Evolutionary conservation across 352 stramenopile genomes (phyloP).

Genomic region (Pythium chondricola): DNA sequence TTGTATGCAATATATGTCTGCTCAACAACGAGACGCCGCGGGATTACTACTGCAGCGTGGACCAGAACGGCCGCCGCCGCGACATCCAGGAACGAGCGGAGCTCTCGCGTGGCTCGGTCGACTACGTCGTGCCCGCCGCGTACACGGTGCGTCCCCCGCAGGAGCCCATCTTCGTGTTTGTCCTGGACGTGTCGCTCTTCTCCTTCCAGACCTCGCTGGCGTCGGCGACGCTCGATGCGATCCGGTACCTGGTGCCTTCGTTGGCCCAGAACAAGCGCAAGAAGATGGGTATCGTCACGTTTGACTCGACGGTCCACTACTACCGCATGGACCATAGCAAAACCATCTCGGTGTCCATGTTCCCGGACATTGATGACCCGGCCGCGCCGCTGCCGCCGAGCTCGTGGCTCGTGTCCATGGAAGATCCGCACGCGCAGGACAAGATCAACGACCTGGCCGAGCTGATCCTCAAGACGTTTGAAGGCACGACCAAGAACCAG

Average conservation of each 20-base stretch:
- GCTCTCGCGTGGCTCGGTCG: slow-evolving; percentile 75
- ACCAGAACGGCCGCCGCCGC: slow-evolving; percentile 77
- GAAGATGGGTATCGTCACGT: slow-evolving; percentile 87
- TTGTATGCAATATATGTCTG: slow-evolving; percentile 87
- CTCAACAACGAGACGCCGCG: slow-evolving; percentile 79
- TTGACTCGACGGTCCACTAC: slow-evolving; percentile 80
- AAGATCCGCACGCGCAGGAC: slow-evolving; percentile 60
- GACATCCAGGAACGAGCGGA: slow-evolving; percentile 77
- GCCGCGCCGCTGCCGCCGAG: slow-evolving; percentile 59
- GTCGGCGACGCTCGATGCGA: slow-evolving; percentile 54
- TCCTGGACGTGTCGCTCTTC: slow-evolving; percentile 83
- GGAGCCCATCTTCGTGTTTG: slow-evolving; percentile 84
- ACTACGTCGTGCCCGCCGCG: slow-evolving; percentile 77
- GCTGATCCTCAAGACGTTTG: slow-evolving; percentile 63
- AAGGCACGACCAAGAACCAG: slow-evolving; percentile 72
- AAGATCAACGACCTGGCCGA: slow-evolving; percentile 65
- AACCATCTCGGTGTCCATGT: slow-evolving; percentile 71
- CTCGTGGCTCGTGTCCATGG: slow-evolving; percentile 82
- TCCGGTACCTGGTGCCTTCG: slow-evolving; percentile 72
- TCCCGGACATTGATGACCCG: slow-evolving; percentile 76
- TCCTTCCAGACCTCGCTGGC: slow-evolving; percentile 72
- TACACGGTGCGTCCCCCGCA: slow-evolving; percentile 81
- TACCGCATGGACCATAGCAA: slow-evolving; percentile 72
- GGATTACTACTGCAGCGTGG: slow-evolving; percentile 85
- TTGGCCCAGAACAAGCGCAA: slow-evolving; percentile 77